A percentile compares a stretch with the other conserved stretches of the same genome.
These are phyloP conservation scores for Neurospora crassa DNA, from an alignment of 2,329 filamentous ascomycete species.

Conservation along the genomic window DNA sequence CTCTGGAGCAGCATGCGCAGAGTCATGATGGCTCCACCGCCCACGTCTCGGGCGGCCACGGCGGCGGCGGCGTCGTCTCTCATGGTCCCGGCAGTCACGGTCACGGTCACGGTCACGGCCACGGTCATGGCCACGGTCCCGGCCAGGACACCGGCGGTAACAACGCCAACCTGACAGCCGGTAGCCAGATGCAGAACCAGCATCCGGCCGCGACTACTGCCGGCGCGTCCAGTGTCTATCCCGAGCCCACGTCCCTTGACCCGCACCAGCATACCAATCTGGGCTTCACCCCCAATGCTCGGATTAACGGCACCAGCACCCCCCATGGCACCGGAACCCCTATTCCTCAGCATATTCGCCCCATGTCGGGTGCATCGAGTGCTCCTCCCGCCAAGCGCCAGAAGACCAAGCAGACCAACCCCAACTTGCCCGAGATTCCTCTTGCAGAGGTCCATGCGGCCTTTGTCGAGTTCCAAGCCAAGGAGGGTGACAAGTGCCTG, in stretches of 20 bases:
- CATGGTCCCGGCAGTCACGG: neutral
- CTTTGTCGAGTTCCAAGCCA: conserved; percentile 17
- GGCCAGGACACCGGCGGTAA: neutral
- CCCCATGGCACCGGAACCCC: conserved; percentile 1
- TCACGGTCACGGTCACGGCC: neutral
- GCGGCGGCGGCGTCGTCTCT: neutral
- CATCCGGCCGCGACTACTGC: neutral
- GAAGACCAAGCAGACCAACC: conserved; percentile 11
- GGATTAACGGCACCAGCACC: conserved; percentile 13
- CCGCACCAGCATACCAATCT: conserved; percentile 9
- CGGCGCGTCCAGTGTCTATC: neutral
- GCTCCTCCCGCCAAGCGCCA: conserved; percentile 16
- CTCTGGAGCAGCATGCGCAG: conserved; percentile 1
- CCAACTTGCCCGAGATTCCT: conserved; percentile 15
- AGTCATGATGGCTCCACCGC: neutral
- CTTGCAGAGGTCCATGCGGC: conserved; percentile 18
- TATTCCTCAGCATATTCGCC: conserved; percentile 1
- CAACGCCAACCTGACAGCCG: neutral
- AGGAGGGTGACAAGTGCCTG: conserved; percentile 17
- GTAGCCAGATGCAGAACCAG: neutral
- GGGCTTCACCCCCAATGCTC: conserved; percentile 17
- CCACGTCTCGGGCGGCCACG: neutral
- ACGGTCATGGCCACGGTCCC: neutral
- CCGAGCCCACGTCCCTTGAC: neutral
- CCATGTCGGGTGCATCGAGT: conserved; percentile 10